Evolutionary conservation across 2,329 filamentous ascomycete species (phyloP).

Genomic region (Teratosphaeria viscida): DNA sequence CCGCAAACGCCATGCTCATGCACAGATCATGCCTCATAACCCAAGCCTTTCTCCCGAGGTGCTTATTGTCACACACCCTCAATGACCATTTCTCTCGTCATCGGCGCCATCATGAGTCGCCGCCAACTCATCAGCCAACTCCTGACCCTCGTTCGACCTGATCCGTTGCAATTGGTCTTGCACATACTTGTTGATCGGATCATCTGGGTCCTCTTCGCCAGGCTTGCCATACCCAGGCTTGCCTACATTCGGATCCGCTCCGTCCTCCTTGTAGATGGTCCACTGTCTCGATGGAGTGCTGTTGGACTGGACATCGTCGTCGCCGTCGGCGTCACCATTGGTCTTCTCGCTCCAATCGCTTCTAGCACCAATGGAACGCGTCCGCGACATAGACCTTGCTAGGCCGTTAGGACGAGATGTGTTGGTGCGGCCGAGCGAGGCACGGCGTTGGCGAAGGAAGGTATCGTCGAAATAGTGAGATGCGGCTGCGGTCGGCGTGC

Average conservation of each 20-base stretch:
- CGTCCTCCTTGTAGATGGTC: constrained; percentile 43
- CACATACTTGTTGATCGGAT: constrained; percentile 72
- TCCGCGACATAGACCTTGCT: constrained; percentile 21
- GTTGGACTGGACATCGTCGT: constrained; percentile 13
- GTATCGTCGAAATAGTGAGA: constrained; percentile 94
- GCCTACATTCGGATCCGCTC: constrained; percentile 22
- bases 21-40: neutral
- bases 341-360: constrained; percentile 54
- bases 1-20: neutral
- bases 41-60: neutral
- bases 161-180: constrained; percentile 68
- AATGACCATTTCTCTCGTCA: constrained; percentile 6
- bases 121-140: constrained; percentile 54
- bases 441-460: constrained; percentile 49
- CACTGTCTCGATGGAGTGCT: constrained; percentile 28
- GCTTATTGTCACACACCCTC: neutral
- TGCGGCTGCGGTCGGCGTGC: constrained; percentile 72
- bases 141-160: constrained; percentile 46
- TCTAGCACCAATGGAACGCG: constrained; percentile 68
- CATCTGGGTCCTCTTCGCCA: constrained; percentile 28
- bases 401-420: constrained; percentile 60
- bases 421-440: constrained; percentile 34
- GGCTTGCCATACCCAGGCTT: constrained; percentile 9
- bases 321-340: constrained; percentile 28
- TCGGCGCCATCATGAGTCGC: constrained; percentile 32